These are phyloP conservation scores for Suhomyces coccinellae DNA, from an alignment of 1,139 yeast species.

Conservation along the genomic window DNA sequence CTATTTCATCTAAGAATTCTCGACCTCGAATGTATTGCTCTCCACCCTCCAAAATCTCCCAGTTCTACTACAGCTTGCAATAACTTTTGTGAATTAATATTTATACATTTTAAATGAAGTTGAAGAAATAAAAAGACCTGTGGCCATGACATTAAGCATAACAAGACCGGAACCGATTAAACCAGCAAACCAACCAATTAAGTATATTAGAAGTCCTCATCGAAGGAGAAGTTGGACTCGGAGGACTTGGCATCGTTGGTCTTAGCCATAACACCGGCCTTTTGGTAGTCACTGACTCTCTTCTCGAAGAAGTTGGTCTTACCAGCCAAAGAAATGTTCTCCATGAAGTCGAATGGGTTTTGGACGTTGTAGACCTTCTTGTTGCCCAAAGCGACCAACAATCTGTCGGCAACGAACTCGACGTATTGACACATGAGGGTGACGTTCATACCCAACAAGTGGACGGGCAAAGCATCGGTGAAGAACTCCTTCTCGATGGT, in stretches of 20 bases:
- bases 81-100: slow-evolving; percentile 6
- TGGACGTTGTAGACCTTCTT: slow-evolving; percentile 81
- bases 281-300: slow-evolving; percentile 98
- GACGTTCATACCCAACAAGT: slow-evolving; percentile 90
- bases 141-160: slow-evolving; percentile 8
- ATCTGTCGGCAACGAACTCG: slow-evolving; percentile 95
- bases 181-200: slow-evolving; percentile 6
- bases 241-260: slow-evolving; percentile 32
- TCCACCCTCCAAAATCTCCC: too few species aligned
- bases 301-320: slow-evolving; percentile 98
- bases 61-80: background rate
- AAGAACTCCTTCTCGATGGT: slow-evolving; percentile 90
- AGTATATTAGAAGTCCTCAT: slow-evolving; percentile 45
- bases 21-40: too few species aligned
- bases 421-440: slow-evolving; percentile 95
- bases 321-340: slow-evolving; percentile 94
- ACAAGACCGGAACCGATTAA: slow-evolving; percentile 4
- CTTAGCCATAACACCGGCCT: slow-evolving; percentile 94
- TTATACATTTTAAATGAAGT: slow-evolving; percentile 8
- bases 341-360: slow-evolving; percentile 99
- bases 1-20: too few species aligned
- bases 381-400: slow-evolving; percentile 86
- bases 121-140: slow-evolving; percentile 7
- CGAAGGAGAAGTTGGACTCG: slow-evolving; percentile 43
- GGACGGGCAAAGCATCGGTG: slow-evolving; percentile 89